A percentile compares a stretch with the other conserved stretches of the same genome.
These are phyloP conservation scores for Sporobolomyces roseus DNA, from an alignment of 768 basidiomycete species.

Conservation along the genomic window DNA sequence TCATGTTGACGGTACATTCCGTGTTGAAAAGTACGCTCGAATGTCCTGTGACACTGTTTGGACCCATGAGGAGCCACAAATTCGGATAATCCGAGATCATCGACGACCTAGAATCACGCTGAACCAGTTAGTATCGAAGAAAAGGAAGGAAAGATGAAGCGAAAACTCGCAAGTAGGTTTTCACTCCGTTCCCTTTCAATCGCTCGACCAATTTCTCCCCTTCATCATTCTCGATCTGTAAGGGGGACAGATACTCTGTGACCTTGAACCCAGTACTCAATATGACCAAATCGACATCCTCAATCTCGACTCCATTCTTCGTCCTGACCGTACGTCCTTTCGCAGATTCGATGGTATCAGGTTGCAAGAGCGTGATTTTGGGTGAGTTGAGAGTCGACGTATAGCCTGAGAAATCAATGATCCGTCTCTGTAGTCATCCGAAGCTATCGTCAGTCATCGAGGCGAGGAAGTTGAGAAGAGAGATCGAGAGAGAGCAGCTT, in stretches of 20 bases:
- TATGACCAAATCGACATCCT: constrained; percentile 42
- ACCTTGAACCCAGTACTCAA: constrained; percentile 39
- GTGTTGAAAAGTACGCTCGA: constrained; percentile 37
- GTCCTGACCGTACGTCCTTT: constrained; percentile 25
- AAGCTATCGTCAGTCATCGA: not conserved
- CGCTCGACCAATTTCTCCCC: constrained; percentile 35
- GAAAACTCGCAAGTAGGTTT: constrained; percentile 3
- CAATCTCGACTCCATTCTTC: not conserved
- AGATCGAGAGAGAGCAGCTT: constrained; percentile 6
- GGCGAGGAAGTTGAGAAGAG: not conserved
- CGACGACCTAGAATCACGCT: not conserved
- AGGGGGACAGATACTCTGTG: constrained; percentile 31
- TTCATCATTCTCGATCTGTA: constrained; percentile 35
- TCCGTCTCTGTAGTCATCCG: not conserved
- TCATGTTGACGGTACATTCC: constrained; percentile 27
- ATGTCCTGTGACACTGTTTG: constrained; percentile 36
- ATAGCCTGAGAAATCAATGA: constrained; percentile 40
- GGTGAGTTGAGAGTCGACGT: constrained; percentile 23
- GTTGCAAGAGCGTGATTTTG: constrained; percentile 37
- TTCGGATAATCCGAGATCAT: constrained; percentile 31
- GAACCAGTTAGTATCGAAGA: not conserved
- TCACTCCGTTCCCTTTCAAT: constrained; percentile 36
- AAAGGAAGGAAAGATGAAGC: not conserved
- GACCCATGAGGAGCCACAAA: constrained; percentile 22
- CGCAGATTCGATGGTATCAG: constrained; percentile 26